Evolutionary conservation across 1,284 basidiomycete species (phyloP).

Genomic region (Rhizoctonia solani): DNA sequence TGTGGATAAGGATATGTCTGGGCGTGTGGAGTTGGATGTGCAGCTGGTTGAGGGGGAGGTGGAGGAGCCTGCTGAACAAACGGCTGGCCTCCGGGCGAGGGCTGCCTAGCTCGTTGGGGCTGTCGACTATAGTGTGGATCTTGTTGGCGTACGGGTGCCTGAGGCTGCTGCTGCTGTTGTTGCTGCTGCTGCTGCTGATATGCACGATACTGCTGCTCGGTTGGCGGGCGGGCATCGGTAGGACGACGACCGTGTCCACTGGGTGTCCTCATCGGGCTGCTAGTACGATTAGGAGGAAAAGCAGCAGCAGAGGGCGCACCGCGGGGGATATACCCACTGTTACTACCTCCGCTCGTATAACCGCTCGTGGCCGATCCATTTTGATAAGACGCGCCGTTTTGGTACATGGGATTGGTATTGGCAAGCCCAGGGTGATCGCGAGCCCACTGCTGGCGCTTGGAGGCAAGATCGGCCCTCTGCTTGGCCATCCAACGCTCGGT

Average conservation of each 20-base stretch:
- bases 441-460: constrained; percentile 20
- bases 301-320: neutral
- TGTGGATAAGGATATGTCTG: neutral
- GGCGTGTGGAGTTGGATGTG: neutral
- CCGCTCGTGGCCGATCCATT: too few species aligned
- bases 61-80: too few species aligned
- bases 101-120: constrained; percentile 16
- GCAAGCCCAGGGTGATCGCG: constrained; percentile 3
- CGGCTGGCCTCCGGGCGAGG: constrained; percentile 11
- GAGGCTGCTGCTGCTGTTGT: neutral
- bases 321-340: neutral
- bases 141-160: constrained; percentile 21
- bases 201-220: neutral
- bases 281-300: neutral
- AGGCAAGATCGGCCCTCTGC: constrained; percentile 4
- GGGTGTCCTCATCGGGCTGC: neutral
- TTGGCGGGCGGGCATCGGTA: neutral
- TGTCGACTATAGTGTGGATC: neutral
- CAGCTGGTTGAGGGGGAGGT: neutral
- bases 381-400: too few species aligned
- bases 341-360: neutral
- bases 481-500: constrained; percentile 3
- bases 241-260: constrained; percentile 14
- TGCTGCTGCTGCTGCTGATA: neutral
- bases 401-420: neutral